Conservation (phyloP, 495 filamentous ascomycete genomes). For the Aspergillus olivimuriae region DNA sequence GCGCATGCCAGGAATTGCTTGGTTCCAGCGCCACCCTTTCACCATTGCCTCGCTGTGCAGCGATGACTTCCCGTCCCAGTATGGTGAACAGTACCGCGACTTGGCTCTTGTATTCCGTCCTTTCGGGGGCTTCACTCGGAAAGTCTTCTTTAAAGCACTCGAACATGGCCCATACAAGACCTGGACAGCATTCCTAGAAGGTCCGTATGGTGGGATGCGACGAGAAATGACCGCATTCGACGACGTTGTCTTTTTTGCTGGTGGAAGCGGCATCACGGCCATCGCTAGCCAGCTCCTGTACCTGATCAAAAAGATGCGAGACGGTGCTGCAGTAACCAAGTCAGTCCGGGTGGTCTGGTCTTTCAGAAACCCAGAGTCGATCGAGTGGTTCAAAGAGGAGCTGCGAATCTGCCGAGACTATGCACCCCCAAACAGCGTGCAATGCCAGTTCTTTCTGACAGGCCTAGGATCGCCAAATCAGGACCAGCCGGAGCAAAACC, state of each 20-base stretch:
- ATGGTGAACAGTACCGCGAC: constrained; percentile 80
- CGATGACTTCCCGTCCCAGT: constrained; percentile 80
- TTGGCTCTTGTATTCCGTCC: constrained; percentile 87
- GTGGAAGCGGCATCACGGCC: constrained; percentile 90
- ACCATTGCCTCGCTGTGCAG: constrained; percentile 88
- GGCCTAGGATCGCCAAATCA: constrained; percentile 19
- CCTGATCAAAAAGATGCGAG: constrained; percentile 88
- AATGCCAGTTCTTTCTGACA: constrained; percentile 93
- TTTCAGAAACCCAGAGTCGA: constrained; percentile 79
- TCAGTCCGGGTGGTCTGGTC: constrained; percentile 89
- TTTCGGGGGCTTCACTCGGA: constrained; percentile 79
- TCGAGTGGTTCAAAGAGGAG: constrained; percentile 98
- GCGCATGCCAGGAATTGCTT: constrained; percentile 81
- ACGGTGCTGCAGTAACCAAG: constrained; percentile 86
- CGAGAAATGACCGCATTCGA: constrained; percentile 90
- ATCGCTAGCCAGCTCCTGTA: constrained; percentile 85
- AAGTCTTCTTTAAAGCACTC: constrained; percentile 69
- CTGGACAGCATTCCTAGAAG: constrained; percentile 85
- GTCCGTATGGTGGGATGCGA: constrained; percentile 91
- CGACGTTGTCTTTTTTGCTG: constrained; percentile 84
- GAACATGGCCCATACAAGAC: constrained; percentile 79
- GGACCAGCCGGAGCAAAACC: constrained; percentile 44
- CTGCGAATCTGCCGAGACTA: constrained; percentile 80
- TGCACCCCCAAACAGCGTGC: constrained; percentile 75
- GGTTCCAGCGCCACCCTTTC: constrained; percentile 92